phyloP scores from a whole-genome alignment of 345 rosid genomes.

The Syzygium jambos region DNA sequence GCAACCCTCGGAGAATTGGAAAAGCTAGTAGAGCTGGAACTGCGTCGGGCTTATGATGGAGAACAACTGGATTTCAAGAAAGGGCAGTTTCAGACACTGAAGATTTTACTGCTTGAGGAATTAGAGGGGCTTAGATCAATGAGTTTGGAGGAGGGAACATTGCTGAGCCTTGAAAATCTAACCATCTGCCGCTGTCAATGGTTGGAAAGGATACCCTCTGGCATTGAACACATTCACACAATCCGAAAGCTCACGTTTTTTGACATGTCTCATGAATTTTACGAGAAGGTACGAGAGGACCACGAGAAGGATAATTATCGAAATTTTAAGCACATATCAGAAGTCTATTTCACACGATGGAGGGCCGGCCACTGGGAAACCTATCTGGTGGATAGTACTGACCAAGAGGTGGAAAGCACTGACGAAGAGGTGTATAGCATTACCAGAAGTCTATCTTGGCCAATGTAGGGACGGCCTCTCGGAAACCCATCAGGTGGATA shows the following conservation, averaged over 20 bases:
- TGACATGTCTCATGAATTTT: conserved; percentile 11
- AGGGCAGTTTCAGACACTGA: conserved; percentile 8
- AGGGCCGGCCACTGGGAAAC: no score
- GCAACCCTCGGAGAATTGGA: conserved; percentile 3
- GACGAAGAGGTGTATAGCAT: no score
- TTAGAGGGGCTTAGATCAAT: conserved; percentile 4
- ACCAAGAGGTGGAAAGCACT: background rate
- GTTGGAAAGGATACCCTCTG: conserved; percentile 1
- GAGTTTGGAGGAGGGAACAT: conserved; percentile 2
- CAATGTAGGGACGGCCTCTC: no score
- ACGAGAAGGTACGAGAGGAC: no score
- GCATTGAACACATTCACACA: conserved; percentile 7
- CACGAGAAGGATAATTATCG: no score
- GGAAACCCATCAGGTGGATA: background rate
- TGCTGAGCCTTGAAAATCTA: conserved; percentile 7
- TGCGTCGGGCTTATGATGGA: conserved; percentile 4
- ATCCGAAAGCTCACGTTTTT: conserved; percentile 6
- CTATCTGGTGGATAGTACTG: background rate
- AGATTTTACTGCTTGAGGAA: conserved; percentile 8
- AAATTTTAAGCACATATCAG: no score
- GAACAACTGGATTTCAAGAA: background rate
- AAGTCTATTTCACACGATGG: no score
- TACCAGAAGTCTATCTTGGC: no score
- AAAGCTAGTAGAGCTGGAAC: conserved; percentile 9
- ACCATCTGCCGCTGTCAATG: conserved; percentile 1